These are phyloP conservation scores for Chalciporus sp. DNA, from an alignment of 1,284 basidiomycete genomes.

Conservation along the genomic window DNA sequence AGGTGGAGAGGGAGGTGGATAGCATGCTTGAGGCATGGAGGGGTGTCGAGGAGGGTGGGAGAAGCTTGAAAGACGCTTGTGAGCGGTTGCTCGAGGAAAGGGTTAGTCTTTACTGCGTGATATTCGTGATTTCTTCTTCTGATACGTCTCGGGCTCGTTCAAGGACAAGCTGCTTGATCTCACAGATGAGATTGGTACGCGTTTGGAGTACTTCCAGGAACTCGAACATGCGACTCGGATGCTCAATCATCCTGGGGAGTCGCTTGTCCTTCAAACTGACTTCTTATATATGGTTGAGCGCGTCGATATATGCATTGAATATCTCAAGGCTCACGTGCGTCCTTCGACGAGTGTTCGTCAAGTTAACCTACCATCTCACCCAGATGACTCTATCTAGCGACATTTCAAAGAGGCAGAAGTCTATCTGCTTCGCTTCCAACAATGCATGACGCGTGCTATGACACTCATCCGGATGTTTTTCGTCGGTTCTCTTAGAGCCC, in stretches of 20 bases:
- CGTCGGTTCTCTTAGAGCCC: slow-evolving; percentile 75
- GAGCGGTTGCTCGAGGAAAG: slow-evolving; percentile 86
- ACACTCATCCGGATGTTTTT: slow-evolving; percentile 95
- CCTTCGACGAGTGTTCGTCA: neutral
- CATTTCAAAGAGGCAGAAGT: slow-evolving; percentile 90
- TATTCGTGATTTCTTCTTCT: neutral
- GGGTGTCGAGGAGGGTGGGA: slow-evolving; percentile 86
- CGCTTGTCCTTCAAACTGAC: slow-evolving; percentile 84
- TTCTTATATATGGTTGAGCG: slow-evolving; percentile 94
- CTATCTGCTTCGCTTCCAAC: slow-evolving; percentile 90
- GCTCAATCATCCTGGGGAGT: slow-evolving; percentile 90
- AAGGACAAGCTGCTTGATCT: slow-evolving; percentile 77
- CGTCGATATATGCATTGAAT: slow-evolving; percentile 90
- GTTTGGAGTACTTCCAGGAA: slow-evolving; percentile 90
- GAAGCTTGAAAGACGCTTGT: slow-evolving; percentile 87
- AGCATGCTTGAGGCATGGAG: slow-evolving; percentile 82
- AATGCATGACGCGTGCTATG: slow-evolving; percentile 95
- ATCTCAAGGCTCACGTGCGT: slow-evolving; percentile 81
- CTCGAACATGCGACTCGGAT: slow-evolving; percentile 87
- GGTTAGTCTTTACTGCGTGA: slow-evolving; percentile 44
- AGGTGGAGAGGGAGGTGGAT: slow-evolving; percentile 73
- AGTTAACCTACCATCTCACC: neutral
- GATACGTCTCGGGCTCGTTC: neutral
- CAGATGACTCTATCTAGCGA: slow-evolving; percentile 50
- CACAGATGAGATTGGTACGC: slow-evolving; percentile 74